Conservation (phyloP, 1,284 basidiomycete species). For the Heterobasidion occidentale region DNA sequence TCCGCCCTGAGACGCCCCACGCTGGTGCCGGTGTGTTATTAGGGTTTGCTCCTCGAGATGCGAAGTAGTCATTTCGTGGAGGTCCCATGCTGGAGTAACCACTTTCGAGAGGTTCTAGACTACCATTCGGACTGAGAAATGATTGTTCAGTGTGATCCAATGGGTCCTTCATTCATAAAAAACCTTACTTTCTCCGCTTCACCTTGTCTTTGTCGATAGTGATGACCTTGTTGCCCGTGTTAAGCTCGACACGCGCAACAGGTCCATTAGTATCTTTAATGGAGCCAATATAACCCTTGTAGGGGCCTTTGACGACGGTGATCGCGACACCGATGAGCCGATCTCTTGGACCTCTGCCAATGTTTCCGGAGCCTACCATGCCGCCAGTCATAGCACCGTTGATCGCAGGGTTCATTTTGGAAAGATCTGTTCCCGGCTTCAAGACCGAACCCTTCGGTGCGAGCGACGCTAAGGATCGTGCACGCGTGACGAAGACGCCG, state of each 20-base stretch:
- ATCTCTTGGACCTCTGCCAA: conserved; percentile 72
- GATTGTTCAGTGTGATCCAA: neutral
- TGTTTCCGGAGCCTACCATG: conserved; percentile 75
- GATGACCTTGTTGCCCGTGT: conserved; percentile 87
- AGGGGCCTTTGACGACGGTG: conserved; percentile 79
- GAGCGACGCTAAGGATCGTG: conserved; percentile 71
- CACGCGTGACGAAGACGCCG: conserved; percentile 89
- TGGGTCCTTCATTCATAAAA: neutral
- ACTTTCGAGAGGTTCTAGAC: conserved; percentile 36
- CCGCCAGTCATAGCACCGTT: conserved; percentile 42
- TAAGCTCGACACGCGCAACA: conserved; percentile 85
- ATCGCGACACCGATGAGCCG: conserved; percentile 79
- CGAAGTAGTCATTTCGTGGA: neutral
- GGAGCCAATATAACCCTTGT: conserved; percentile 88
- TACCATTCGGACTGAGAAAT: conserved; percentile 44
- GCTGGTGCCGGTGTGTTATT: conserved; percentile 2
- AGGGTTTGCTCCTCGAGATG: neutral
- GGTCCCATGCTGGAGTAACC: conserved; percentile 3
- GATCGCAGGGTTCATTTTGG: conserved; percentile 92
- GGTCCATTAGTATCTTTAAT: conserved; percentile 95
- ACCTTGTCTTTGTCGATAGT: conserved; percentile 81
- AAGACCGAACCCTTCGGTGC: conserved; percentile 76
- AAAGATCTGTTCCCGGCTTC: conserved; percentile 70
- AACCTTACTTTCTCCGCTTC: conserved; percentile 66
- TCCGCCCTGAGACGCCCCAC: conserved; percentile 13